These are phyloP conservation scores for Quercus rubra DNA, from an alignment of 306 rosid species.

Conservation along the genomic window DNA sequence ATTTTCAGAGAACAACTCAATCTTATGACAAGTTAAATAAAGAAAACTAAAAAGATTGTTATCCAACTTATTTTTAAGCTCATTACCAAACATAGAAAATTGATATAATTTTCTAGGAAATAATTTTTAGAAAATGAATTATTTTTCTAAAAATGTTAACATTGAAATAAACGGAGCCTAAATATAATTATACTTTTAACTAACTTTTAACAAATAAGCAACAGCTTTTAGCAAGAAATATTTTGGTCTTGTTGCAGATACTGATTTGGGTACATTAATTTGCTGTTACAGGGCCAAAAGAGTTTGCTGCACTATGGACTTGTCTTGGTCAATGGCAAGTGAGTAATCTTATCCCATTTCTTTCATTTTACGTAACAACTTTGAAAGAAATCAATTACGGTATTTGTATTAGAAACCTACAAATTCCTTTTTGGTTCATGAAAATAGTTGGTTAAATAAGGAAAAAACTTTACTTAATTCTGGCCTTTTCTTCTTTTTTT, in stretches of 20 bases:
- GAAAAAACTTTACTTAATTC: not conserved
- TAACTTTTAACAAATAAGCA: too few relatives aligned
- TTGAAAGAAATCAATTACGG: not conserved
- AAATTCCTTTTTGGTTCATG: not conserved
- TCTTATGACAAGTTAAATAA: too few relatives aligned
- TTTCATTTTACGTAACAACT: not conserved
- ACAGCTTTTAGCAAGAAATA: too few relatives aligned
- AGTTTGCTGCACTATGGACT: conserved; percentile 72
- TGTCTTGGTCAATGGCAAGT: conserved; percentile 92
- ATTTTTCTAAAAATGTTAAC: too few relatives aligned
- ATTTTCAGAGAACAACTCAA: too few relatives aligned
- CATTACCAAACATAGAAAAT: too few relatives aligned
- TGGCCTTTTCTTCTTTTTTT: not conserved
- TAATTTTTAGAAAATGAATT: too few relatives aligned
- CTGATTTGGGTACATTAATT: conserved; percentile 18
- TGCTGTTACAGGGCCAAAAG: conserved; percentile 59
- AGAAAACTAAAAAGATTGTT: too few relatives aligned
- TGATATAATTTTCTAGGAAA: too few relatives aligned
- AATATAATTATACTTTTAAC: too few relatives aligned
- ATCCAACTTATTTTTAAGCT: too few relatives aligned
- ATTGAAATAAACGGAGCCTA: too few relatives aligned
- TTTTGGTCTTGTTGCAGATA: not conserved
- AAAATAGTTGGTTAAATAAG: not conserved
- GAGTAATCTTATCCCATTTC: conserved; percentile 24
- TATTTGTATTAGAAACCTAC: not conserved